Conservation (phyloP, 2,329 filamentous ascomycete genomes). For the Xylariaceae sp. region DNA sequence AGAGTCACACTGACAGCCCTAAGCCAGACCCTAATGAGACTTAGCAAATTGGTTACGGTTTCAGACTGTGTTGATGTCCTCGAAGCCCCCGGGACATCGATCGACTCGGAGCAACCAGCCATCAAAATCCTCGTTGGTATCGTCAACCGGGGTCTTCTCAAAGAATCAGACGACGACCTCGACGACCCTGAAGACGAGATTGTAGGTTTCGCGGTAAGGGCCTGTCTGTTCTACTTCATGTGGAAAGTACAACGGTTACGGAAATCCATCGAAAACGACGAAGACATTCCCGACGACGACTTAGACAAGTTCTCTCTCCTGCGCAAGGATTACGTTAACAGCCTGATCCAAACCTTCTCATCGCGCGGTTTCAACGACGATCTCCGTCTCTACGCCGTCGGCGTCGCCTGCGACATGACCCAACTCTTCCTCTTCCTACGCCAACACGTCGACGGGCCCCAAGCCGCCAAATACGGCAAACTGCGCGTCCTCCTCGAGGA, state of each 20-base stretch:
- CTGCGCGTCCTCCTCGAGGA: constrained; percentile 62
- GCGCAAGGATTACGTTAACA: constrained; percentile 53
- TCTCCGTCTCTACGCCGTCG: constrained; percentile 68
- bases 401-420: constrained; percentile 75
- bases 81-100: constrained; percentile 53
- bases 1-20: constrained; percentile 62
- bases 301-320: constrained; percentile 55
- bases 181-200: constrained; percentile 76
- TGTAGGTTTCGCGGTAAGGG: constrained; percentile 68
- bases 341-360: constrained; percentile 63
- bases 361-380: constrained; percentile 68
- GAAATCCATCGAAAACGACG: constrained; percentile 49
- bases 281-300: constrained; percentile 50
- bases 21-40: constrained; percentile 68
- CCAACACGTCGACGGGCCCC: constrained; percentile 43
- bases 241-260: constrained; percentile 72
- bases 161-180: constrained; percentile 62
- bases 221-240: constrained; percentile 85
- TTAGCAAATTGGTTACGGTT: constrained; percentile 74
- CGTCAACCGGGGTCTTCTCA: constrained; percentile 66
- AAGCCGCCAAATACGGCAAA: constrained; percentile 46
- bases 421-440: constrained; percentile 72
- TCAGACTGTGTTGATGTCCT: constrained; percentile 72
- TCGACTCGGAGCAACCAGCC: constrained; percentile 45
- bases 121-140: constrained; percentile 69